Evolutionary conservation across 2,329 filamentous ascomycete genomes (phyloP).

Genomic region (Epichloe amarillans): DNA sequence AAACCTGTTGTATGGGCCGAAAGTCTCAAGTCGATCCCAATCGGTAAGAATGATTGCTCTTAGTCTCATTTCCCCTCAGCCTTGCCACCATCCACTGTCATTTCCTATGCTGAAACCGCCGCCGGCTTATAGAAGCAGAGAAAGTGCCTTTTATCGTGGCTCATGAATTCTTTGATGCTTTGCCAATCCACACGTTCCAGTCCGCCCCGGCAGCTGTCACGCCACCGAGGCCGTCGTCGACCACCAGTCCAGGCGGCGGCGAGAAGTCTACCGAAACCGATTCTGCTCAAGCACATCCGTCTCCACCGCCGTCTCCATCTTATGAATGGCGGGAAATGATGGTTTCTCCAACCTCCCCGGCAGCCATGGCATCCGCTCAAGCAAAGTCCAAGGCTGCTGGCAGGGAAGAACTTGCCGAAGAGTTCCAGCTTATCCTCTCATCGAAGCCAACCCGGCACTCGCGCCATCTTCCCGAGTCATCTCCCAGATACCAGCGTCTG

Average conservation of each 20-base stretch:
- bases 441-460: conserved; percentile 67
- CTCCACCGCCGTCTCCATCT: neutral
- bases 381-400: conserved; percentile 32
- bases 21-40: conserved; percentile 70
- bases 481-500: conserved; percentile 63
- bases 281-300: neutral
- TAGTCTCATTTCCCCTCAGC: neutral
- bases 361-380: conserved; percentile 38
- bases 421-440: conserved; percentile 78
- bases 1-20: conserved; percentile 83
- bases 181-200: conserved; percentile 92
- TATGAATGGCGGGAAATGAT: conserved; percentile 73
- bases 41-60: conserved; percentile 32
- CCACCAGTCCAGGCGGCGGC: neutral
- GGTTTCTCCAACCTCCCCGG: conserved; percentile 52
- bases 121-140: conserved; percentile 35
- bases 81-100: neutral
- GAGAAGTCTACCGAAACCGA: neutral
- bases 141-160: conserved; percentile 88
- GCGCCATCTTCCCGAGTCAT: conserved; percentile 71
- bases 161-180: conserved; percentile 96
- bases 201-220: conserved; percentile 36
- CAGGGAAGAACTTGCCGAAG: conserved; percentile 46
- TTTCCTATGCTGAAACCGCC: neutral
- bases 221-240: conserved; percentile 13